A percentile compares a stretch with the other conserved stretches of the same genome.
Conservation (phyloP, 1,284 basidiomycete genomes). For the Calocybe gambosa region DNA sequence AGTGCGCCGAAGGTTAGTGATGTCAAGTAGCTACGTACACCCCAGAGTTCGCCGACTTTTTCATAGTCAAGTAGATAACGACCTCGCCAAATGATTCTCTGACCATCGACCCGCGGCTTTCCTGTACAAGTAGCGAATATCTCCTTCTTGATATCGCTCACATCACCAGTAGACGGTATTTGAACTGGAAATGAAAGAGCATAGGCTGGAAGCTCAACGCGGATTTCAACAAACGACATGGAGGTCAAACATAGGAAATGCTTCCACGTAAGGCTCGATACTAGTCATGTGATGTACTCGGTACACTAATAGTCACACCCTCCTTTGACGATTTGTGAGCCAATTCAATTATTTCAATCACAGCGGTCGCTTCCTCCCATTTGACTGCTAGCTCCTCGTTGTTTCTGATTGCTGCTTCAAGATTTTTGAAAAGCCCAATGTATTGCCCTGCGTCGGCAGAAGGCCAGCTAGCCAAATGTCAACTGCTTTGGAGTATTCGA, state of each 20-base stretch:
- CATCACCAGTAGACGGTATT: slow-evolving; percentile 41
- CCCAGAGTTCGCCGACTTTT: slow-evolving; percentile 62
- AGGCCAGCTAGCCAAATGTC: slow-evolving; percentile 48
- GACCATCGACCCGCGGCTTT: slow-evolving; percentile 59
- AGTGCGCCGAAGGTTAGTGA: slow-evolving; percentile 11
- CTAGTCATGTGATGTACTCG: slow-evolving; percentile 22
- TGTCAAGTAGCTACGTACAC: slow-evolving; percentile 36
- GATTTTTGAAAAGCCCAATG: slow-evolving; percentile 56
- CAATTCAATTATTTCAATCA: slow-evolving; percentile 71
- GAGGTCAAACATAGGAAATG: slow-evolving; percentile 14
- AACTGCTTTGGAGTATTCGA: slow-evolving; percentile 7
- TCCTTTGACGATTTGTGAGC: slow-evolving; percentile 60
- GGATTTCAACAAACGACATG: slow-evolving; percentile 45
- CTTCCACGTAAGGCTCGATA: slow-evolving; percentile 21
- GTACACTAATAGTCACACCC: slow-evolving; percentile 35
- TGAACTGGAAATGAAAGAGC: slow-evolving; percentile 57
- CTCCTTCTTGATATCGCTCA: slow-evolving; percentile 62
- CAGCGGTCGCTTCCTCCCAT: slow-evolving; percentile 63
- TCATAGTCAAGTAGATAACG: slow-evolving; percentile 61
- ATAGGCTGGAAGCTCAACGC: slow-evolving; percentile 69
- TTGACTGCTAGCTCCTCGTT: slow-evolving; percentile 52
- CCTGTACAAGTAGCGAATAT: slow-evolving; percentile 59
- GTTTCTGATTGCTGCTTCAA: slow-evolving; percentile 55
- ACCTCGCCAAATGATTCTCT: slow-evolving; percentile 71
- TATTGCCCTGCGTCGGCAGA: slow-evolving; percentile 56